phyloP scores from a whole-genome alignment of 2,329 filamentous ascomycete species.

The Pseudogymnoascus sp. region DNA sequence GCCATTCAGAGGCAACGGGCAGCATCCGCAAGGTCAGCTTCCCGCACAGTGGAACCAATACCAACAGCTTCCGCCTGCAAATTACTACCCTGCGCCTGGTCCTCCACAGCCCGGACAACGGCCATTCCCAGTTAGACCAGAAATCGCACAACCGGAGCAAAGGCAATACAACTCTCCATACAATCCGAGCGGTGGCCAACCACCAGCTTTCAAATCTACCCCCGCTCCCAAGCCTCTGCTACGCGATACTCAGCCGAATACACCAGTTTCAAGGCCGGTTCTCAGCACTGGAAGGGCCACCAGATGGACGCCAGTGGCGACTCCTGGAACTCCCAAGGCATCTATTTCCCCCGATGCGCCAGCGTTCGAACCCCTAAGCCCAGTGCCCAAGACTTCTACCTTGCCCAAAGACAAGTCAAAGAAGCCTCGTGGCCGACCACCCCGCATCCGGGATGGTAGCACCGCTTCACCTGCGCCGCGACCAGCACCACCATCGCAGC shows the following conservation, averaged over 20 bases:
- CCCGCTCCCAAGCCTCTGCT: slow-evolving; percentile 13
- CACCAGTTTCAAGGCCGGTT: slow-evolving; percentile 17
- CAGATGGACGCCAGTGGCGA: slow-evolving; percentile 49
- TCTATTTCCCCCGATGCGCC: slow-evolving; percentile 41
- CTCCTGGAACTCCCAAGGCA: slow-evolving; percentile 48
- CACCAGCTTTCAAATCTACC: slow-evolving; percentile 12
- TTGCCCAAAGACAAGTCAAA: slow-evolving; percentile 11
- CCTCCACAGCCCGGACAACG: slow-evolving; percentile 11
- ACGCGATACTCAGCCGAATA: slow-evolving; percentile 18
- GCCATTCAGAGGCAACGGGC: not conserved
- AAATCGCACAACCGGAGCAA: slow-evolving; percentile 19
- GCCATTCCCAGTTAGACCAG: slow-evolving; percentile 10
- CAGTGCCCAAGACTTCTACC: slow-evolving; percentile 33
- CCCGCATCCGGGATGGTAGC: slow-evolving; percentile 21
- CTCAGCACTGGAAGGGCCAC: slow-evolving; percentile 37
- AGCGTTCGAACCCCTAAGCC: slow-evolving; percentile 51
- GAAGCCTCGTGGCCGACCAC: slow-evolving; percentile 11
- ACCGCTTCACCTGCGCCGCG: slow-evolving; percentile 18
- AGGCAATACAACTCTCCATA: slow-evolving; percentile 29
- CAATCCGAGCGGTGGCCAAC: slow-evolving; percentile 22
- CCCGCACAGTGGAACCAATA: slow-evolving; percentile 15
- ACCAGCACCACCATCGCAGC: not conserved
- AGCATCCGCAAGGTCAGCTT: slow-evolving; percentile 11
- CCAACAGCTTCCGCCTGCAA: slow-evolving; percentile 15
- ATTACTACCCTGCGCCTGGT: slow-evolving; percentile 18